phyloP scores from a whole-genome alignment of 441 rosid species.

The Erodium texanum region DNA sequence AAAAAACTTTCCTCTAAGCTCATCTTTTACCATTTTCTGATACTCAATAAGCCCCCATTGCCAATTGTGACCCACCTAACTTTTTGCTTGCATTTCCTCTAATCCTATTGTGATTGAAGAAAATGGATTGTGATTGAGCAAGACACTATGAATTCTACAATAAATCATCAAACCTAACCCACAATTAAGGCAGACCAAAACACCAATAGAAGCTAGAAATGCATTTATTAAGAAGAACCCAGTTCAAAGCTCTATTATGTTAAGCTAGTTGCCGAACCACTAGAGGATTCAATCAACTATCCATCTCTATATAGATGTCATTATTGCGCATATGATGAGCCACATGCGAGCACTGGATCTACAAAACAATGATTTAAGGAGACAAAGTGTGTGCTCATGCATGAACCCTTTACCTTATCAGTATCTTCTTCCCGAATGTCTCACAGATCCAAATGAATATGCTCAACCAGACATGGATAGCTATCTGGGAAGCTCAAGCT shows the following conservation, averaged over 20 bases:
- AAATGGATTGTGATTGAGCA: neutral
- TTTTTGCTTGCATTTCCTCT: neutral
- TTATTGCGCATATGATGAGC: neutral
- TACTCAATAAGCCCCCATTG: neutral
- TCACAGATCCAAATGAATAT: neutral
- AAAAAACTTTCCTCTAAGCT: neutral
- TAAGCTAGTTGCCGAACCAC: neutral
- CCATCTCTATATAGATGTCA: neutral
- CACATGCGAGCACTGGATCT: slow-evolving; percentile 1
- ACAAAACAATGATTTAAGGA: neutral
- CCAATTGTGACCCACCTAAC: neutral
- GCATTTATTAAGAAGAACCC: neutral
- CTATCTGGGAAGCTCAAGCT: neutral
- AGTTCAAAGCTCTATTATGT: neutral
- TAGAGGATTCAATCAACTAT: neutral
- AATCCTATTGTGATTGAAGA: neutral
- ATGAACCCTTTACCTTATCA: neutral
- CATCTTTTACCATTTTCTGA: neutral
- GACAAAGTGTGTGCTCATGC: slow-evolving; percentile 1
- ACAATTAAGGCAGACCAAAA: neutral
- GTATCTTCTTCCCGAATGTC: neutral
- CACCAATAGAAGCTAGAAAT: neutral
- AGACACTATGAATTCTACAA: neutral
- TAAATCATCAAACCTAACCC: slow-evolving; percentile 3
- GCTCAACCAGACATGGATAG: neutral